Percentiles rank a stretch among this genome's conserved stretches.
These are phyloP conservation scores for Clonostachys chloroleuca DNA, from an alignment of 2,329 filamentous ascomycete species.

Conservation along the genomic window DNA sequence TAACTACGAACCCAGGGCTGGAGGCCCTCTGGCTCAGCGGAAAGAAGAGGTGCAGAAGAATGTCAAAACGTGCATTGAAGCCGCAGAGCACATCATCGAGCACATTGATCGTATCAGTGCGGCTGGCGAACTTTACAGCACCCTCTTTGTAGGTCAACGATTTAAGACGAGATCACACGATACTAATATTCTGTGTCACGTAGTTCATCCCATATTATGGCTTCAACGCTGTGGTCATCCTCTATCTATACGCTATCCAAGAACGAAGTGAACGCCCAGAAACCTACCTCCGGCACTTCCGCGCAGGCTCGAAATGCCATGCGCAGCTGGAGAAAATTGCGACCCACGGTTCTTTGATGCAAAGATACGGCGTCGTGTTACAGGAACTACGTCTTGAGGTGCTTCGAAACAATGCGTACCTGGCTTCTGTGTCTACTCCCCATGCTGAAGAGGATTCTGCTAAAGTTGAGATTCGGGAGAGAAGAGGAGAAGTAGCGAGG, in stretches of 20 bases:
- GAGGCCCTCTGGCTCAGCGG: neutral
- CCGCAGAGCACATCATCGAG: constrained; percentile 28
- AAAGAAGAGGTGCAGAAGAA: constrained; percentile 5
- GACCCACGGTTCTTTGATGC: constrained; percentile 26
- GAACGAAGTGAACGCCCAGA: constrained; percentile 16
- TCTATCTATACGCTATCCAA: constrained; percentile 39
- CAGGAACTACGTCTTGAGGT: constrained; percentile 23
- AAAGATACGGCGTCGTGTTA: constrained; percentile 35
- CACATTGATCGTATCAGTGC: constrained; percentile 31
- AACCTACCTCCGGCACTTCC: constrained; percentile 20
- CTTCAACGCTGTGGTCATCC: constrained; percentile 35
- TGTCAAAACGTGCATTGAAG: constrained; percentile 22
- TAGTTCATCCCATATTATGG: constrained; percentile 35
- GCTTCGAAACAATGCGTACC: constrained; percentile 11
- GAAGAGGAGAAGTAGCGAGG: too few relatives aligned
- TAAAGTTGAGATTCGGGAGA: too few relatives aligned
- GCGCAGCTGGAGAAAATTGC: constrained; percentile 28
- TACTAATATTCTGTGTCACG: neutral
- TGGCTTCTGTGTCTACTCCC: constrained; percentile 1
- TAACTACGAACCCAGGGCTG: neutral
- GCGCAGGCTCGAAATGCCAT: constrained; percentile 32
- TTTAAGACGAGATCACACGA: too few relatives aligned
- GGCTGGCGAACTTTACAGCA: constrained; percentile 23
- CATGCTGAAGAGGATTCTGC: too few relatives aligned
- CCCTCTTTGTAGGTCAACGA: neutral